Evolutionary conservation across 1,139 yeast genomes (phyloP).

Genomic region (Sugiyamaella japonica): DNA sequence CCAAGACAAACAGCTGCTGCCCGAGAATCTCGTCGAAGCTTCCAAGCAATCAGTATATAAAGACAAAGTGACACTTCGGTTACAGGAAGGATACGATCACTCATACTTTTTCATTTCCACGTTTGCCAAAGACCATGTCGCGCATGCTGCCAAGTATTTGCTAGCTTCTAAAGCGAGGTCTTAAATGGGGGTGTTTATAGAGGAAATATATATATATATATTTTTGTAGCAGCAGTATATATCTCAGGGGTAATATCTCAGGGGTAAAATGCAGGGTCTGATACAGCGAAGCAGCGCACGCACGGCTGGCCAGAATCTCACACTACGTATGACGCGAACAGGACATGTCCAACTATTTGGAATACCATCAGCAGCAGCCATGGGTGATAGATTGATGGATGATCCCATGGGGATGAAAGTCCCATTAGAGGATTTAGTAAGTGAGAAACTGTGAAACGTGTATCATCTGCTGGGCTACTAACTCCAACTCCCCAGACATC

Average conservation of each 20-base stretch:
- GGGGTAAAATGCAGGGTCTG: background rate
- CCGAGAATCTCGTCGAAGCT: conserved; percentile 71
- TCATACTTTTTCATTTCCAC: conserved; percentile 82
- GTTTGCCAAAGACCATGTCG: conserved; percentile 81
- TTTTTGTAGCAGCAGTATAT: too few relatives aligned
- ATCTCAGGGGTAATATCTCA: background rate
- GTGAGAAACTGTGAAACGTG: conserved; percentile 6
- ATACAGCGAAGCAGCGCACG: too few relatives aligned
- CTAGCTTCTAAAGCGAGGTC: background rate
- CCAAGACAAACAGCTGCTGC: conserved; percentile 66
- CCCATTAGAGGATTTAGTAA: conserved; percentile 19
- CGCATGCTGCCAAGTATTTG: conserved; percentile 78
- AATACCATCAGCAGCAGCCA: background rate
- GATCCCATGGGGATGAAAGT: conserved; percentile 22
- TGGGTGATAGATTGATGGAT: conserved; percentile 18
- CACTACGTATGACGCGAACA: too few relatives aligned
- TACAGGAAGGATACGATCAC: conserved; percentile 88
- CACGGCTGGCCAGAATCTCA: background rate
- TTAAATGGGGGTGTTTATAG: too few relatives aligned
- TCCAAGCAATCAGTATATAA: conserved; percentile 58
- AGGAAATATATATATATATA: too few relatives aligned
- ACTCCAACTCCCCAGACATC: conserved; percentile 6
- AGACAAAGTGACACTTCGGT: conserved; percentile 58
- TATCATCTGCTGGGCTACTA: too few relatives aligned
- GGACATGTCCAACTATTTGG: too few relatives aligned